Base-by-base conservation (phyloP, 164 flowering plant genomes). In the Cinnamomum chago region DNA sequence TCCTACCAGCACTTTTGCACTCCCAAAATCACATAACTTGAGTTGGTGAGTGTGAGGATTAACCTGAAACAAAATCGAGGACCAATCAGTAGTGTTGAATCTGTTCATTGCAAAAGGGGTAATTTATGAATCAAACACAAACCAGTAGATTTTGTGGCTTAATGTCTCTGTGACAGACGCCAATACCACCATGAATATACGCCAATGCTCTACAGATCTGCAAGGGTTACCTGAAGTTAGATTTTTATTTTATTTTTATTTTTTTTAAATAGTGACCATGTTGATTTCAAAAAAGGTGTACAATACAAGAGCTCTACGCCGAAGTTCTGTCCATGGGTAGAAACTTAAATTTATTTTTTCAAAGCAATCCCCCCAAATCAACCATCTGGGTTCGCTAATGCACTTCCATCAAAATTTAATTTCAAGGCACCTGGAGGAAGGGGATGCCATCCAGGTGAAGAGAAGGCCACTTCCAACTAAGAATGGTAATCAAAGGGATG, bases 1-100 rank as follows among this genome's bases (percentile, higher is more conserved):
- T 40, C 76, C 24, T 85, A 93, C 97, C 87, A 93, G 80, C 70
- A 91, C 95, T 90, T 93, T 93, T 71, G 97, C 97, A 84, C 96
- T 91, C 68, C 97, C 97, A 84, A 93, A 91, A 66, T 93, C 98
- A 73, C 98, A 91, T 28, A 91, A 74, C 81, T 93, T 93, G 73
- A 91, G 87, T 82, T 93, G 96, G 76, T 91, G 97, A 28, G 92
- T 90, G 62, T 90, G 94, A 60, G 98, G 98, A 83, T 93, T 92
- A 66, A 93, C 97, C 97, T 91, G 85, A 75, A 79, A 51, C 12
- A 24, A 40, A 40, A 58, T 24, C 27, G 22, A 62, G 50, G 27
- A 67, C 11, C 17, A 24, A 66, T 3, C 33, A 28, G 28, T 40
- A 65, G 62, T 9, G 35, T 22, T 13, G 33, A 22, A n/a, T n/a